Conservation (phyloP, 805 yeast species). For the Martiniozyma abietophila region DNA sequence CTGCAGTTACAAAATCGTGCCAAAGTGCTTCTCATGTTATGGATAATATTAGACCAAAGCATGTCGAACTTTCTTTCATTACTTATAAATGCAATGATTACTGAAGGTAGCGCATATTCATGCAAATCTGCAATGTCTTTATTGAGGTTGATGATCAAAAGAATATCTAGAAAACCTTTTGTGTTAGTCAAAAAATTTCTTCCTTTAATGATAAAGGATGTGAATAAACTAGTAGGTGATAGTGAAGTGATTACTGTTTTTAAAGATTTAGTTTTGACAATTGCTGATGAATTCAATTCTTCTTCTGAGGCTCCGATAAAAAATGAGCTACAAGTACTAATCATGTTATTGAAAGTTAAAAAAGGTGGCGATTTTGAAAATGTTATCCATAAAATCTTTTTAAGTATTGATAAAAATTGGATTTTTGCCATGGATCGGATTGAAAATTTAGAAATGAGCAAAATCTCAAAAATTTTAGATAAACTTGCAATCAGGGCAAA, state of each 20-base stretch:
- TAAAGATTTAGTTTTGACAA: slow-evolving; percentile 9
- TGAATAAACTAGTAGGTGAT: slow-evolving; percentile 10
- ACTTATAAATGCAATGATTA: slow-evolving; percentile 15
- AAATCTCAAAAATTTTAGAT: slow-evolving; percentile 5
- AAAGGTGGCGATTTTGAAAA: slow-evolving; percentile 1
- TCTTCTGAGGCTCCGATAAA: slow-evolving; percentile 9
- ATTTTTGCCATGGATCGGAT: slow-evolving; percentile 5
- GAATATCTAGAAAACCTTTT: slow-evolving; percentile 14
- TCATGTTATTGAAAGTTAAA: slow-evolving; percentile 12
- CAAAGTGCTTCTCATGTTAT: slow-evolving; percentile 23
- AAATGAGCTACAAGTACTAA: slow-evolving; percentile 10
- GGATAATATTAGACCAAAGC: slow-evolving; percentile 22
- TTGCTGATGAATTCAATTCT: slow-evolving; percentile 6
- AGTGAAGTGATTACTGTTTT: slow-evolving; percentile 9
- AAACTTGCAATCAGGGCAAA: slow-evolving; percentile 2
- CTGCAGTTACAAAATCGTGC: slow-evolving; percentile 22
- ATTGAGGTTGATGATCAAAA: slow-evolving; percentile 5
- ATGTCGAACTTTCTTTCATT: slow-evolving; percentile 17
- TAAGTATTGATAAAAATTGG: slow-evolving; percentile 5
- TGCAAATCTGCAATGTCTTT: slow-evolving; percentile 8
- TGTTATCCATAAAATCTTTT: slow-evolving; percentile 3
- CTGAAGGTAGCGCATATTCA: slow-evolving; percentile 8
- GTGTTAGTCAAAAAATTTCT: slow-evolving; percentile 13
- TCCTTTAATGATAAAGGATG: slow-evolving; percentile 10
- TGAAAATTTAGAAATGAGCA: slow-evolving; percentile 4